Evolutionary conservation across 495 filamentous ascomycete species (phyloP).

Genomic region (Aspergillus diversus): DNA sequence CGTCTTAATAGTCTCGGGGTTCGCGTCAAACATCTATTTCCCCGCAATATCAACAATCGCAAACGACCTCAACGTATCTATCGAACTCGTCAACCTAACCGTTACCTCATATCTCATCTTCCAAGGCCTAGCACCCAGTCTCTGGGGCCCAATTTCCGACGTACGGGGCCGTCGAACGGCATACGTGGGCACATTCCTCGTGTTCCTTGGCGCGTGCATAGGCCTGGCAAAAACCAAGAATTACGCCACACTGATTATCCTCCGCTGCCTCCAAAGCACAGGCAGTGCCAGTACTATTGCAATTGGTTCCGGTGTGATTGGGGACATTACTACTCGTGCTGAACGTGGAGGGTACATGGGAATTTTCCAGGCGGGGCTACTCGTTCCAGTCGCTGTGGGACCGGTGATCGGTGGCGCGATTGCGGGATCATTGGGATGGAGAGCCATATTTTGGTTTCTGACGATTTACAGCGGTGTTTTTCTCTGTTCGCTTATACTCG

Average conservation of each 20-base stretch:
- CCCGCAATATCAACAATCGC: conserved; percentile 53
- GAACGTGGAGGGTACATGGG: conserved; percentile 61
- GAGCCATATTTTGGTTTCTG: conserved; percentile 61
- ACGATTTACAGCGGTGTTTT: conserved; percentile 51
- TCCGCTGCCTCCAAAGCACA: conserved; percentile 54
- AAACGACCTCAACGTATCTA: conserved; percentile 42
- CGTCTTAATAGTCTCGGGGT: conserved; percentile 45
- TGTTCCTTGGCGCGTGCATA: conserved; percentile 53
- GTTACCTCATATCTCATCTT: conserved; percentile 58
- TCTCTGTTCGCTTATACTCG: conserved; percentile 41
- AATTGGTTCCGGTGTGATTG: conserved; percentile 59
- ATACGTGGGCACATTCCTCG: conserved; percentile 49
- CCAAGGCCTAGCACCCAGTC: conserved; percentile 53
- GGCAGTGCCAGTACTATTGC: conserved; percentile 58
- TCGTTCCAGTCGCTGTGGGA: conserved; percentile 53
- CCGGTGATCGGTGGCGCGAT: conserved; percentile 60
- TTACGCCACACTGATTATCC: conserved; percentile 49
- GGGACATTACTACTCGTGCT: conserved; percentile 55
- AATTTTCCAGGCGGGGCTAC: conserved; percentile 52
- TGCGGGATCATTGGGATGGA: conserved; percentile 56
- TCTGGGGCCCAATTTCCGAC: conserved; percentile 57
- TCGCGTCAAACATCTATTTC: conserved; percentile 60
- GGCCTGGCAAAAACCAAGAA: conserved; percentile 50
- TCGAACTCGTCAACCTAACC: conserved; percentile 52
- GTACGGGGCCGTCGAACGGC: conserved; percentile 49